phyloP scores from a whole-genome alignment of 73 alveolate genomes.

The Symbiodinium natans region DNA sequence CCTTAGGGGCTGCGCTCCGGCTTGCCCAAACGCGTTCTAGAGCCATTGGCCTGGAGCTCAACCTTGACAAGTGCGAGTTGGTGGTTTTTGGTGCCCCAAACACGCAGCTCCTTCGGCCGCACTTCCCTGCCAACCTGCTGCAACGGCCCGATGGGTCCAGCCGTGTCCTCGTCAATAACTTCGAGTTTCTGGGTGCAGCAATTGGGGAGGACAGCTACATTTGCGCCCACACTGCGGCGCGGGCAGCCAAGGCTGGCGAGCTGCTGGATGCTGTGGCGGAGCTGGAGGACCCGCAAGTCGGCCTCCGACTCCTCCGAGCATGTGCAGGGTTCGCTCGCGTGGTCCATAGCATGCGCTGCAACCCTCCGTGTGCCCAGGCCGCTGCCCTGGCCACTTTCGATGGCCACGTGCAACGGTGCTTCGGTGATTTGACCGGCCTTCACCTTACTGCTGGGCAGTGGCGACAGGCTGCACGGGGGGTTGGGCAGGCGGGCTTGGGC shows the following conservation, averaged over 20 bases:
- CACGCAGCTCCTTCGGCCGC: neutral
- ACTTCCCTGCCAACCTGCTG: neutral
- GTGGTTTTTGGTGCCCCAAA: neutral
- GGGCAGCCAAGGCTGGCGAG: neutral
- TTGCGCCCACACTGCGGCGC: neutral
- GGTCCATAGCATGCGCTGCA: slow-evolving; percentile 2
- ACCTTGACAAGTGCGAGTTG: slow-evolving; percentile 3
- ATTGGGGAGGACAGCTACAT: neutral
- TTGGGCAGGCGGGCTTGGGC: neutral
- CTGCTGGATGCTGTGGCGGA: slow-evolving; percentile 3
- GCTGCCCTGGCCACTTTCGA: neutral
- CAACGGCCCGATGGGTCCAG: neutral
- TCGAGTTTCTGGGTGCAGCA: slow-evolving; percentile 5
- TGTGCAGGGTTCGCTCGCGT: neutral
- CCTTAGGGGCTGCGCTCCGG: neutral
- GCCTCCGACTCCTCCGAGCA: neutral
- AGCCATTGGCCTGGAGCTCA: neutral
- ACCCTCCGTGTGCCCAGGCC: neutral
- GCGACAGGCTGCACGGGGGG: slow-evolving; percentile 1
- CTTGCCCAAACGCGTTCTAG: neutral
- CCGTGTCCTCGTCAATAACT: neutral
- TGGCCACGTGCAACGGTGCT: neutral
- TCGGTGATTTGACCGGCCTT: neutral
- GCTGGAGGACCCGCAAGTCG: neutral
- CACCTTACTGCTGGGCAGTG: neutral